phyloP scores from a whole-genome alignment of 2,329 filamentous ascomycete genomes.

The Monilinia aucupariae region DNA sequence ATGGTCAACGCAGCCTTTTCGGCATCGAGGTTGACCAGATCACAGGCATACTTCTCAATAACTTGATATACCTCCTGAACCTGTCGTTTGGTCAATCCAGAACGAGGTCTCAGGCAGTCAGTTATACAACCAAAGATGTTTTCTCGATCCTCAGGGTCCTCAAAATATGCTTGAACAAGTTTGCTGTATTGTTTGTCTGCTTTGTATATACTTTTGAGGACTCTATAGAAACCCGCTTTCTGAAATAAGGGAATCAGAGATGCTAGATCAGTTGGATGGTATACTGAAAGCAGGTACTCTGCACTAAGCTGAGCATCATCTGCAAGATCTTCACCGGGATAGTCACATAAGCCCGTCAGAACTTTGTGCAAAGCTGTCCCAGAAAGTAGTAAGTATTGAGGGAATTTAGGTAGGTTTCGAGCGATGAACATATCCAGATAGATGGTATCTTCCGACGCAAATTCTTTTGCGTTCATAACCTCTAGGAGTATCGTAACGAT shows the following conservation, averaged over 20 bases:
- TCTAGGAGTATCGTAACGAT: slow-evolving; percentile 86
- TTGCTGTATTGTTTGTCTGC: slow-evolving; percentile 72
- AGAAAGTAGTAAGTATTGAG: slow-evolving; percentile 86
- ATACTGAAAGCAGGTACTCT: slow-evolving; percentile 89
- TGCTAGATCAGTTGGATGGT: slow-evolving; percentile 79
- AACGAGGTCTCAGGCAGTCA: slow-evolving; percentile 63
- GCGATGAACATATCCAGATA: slow-evolving; percentile 99
- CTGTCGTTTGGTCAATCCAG: slow-evolving; percentile 63
- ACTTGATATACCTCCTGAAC: slow-evolving; percentile 62
- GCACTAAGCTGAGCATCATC: slow-evolving; percentile 96
- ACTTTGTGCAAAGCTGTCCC: slow-evolving; percentile 80
- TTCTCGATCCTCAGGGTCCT: slow-evolving; percentile 71
- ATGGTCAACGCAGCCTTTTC: slow-evolving; percentile 51
- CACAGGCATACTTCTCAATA: slow-evolving; percentile 50
- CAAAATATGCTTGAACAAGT: slow-evolving; percentile 75
- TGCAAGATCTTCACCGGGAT: slow-evolving; percentile 70
- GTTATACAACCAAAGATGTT: slow-evolving; percentile 74
- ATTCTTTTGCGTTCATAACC: slow-evolving; percentile 75
- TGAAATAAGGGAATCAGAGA: slow-evolving; percentile 72
- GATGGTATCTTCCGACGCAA: slow-evolving; percentile 75
- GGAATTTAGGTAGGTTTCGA: slow-evolving; percentile 91
- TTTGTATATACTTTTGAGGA: slow-evolving; percentile 83
- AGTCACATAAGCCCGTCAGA: slow-evolving; percentile 76
- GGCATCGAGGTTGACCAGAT: slow-evolving; percentile 54
- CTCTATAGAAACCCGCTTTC: slow-evolving; percentile 78